phyloP scores from a whole-genome alignment of 2,329 filamentous ascomycete species.

The Phialocephala subalpina region DNA sequence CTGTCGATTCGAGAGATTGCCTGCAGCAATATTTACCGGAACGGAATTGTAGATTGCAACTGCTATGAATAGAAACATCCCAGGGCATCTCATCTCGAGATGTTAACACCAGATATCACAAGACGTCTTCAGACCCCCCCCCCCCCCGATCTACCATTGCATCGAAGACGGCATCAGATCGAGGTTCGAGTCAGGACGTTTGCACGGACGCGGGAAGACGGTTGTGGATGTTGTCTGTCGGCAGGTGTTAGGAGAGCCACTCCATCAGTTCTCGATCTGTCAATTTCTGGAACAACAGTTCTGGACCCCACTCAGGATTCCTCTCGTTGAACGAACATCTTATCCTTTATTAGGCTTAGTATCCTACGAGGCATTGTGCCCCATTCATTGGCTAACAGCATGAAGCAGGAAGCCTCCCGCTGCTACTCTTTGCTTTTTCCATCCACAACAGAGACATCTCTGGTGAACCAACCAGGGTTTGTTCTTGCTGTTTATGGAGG shows the following conservation, averaged over 20 bases:
- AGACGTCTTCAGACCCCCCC: slow-evolving; percentile 12
- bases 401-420: slow-evolving; percentile 1
- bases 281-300: neutral
- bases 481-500: neutral
- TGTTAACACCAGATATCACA: slow-evolving; percentile 11
- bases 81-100: slow-evolving; percentile 2
- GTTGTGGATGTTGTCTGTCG: neutral
- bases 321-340: neutral
- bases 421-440: slow-evolving; percentile 8
- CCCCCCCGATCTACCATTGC: slow-evolving; percentile 12
- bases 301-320: neutral
- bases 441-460: neutral
- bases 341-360: neutral
- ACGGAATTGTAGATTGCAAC: slow-evolving; percentile 11
- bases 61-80: slow-evolving; percentile 16
- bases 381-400: neutral
- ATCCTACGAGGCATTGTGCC: neutral
- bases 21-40: slow-evolving; percentile 4
- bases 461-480: slow-evolving; percentile 2
- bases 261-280: slow-evolving; percentile 5
- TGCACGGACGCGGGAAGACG: slow-evolving; percentile 15
- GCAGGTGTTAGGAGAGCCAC: slow-evolving; percentile 8
- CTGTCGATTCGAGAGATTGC: neutral
- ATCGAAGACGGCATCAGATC: slow-evolving; percentile 3
- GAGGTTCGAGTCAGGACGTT: neutral